Base-by-base conservation (phyloP, 2,329 filamentous ascomycete species). In the Venturia effusa region DNA sequence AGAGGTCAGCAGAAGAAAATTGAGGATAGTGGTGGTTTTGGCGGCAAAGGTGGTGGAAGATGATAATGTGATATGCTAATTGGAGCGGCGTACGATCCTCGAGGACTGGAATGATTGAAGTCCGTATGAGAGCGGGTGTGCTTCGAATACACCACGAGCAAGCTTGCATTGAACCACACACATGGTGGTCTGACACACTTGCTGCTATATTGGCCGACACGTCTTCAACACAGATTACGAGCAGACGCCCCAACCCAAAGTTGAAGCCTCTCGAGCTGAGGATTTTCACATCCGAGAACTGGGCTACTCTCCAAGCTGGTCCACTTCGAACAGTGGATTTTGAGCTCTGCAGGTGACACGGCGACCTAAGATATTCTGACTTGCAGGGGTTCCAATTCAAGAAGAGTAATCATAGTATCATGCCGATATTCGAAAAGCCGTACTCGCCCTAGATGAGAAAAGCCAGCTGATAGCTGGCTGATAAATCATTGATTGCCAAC, bases 41-140 rank as follows among this genome's bases (percentile, higher is more conserved):
- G 66, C 6, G 66, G 66, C 4, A 65, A 66, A 19, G 64, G 66
- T 45, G 67, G 67, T 32, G 55, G 61, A 6, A 30, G 55, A 30
- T 60, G 27, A 34, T 32, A 7, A 34, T 15, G 27, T 27, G 11
- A 24, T 3, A 13, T 51, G 45, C 10, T 13, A 8, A 27, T 27
- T 22, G 15, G 22, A 1, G 22, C 22, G 22, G 10, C 6, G 3
- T 51, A 51, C 45, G 45, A 22, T 51, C 4, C 5, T 8, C 17
- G 8, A 13, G 27, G 13, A 24, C 22, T 15, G 22, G 10, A 51
- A 51, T 22, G 2, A 7, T 45, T 6, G n/a, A 19, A 22, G 13
- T 3, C 6, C 15, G n/a, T n/a, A 43, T 17, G 17, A 22, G 8
- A 22, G 43, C 5, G 43, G 6, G 24, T 10, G n/a, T n/a, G n/a